A percentile compares a stretch with the other conserved stretches of the same genome.
Conservation (phyloP, 2,329 filamentous ascomycete species). For the Emergomyces pasteurianus region DNA sequence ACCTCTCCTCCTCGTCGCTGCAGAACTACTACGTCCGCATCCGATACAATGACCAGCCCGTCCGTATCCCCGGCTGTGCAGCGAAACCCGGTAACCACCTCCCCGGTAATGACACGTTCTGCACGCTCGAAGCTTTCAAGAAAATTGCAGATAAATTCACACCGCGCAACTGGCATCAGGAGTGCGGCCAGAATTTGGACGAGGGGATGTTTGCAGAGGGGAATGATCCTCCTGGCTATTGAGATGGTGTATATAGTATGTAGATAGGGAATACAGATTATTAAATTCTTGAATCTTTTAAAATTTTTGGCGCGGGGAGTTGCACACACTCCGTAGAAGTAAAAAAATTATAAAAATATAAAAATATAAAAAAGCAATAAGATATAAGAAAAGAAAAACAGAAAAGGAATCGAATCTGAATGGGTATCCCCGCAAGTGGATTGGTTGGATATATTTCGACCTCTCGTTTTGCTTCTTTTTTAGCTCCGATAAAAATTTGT, state of each 20-base stretch:
- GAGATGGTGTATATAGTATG: slow-evolving; percentile 1
- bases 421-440: too few species aligned
- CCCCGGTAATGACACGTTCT: slow-evolving; percentile 76
- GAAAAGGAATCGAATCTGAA: too few species aligned
- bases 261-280: background rate
- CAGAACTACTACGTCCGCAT: slow-evolving; percentile 72
- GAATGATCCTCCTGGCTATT: slow-evolving; percentile 29
- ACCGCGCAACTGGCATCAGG: slow-evolving; percentile 62
- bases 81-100: slow-evolving; percentile 65
- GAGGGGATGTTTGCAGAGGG: slow-evolving; percentile 38
- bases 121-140: slow-evolving; percentile 88
- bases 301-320: background rate
- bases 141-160: slow-evolving; percentile 82
- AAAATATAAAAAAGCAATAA: too few species aligned
- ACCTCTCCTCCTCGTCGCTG: slow-evolving; percentile 15
- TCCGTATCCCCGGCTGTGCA: slow-evolving; percentile 69
- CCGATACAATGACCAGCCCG: slow-evolving; percentile 76
- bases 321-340: too few species aligned
- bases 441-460: too few species aligned
- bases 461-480: too few species aligned
- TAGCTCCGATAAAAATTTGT: too few species aligned
- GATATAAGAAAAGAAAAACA: too few species aligned
- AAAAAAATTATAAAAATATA: too few species aligned
- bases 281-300: background rate
- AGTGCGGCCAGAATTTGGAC: slow-evolving; percentile 48